phyloP scores from a whole-genome alignment of 2,329 filamentous ascomycete species.

The Trichoderma atrobrunneum region DNA sequence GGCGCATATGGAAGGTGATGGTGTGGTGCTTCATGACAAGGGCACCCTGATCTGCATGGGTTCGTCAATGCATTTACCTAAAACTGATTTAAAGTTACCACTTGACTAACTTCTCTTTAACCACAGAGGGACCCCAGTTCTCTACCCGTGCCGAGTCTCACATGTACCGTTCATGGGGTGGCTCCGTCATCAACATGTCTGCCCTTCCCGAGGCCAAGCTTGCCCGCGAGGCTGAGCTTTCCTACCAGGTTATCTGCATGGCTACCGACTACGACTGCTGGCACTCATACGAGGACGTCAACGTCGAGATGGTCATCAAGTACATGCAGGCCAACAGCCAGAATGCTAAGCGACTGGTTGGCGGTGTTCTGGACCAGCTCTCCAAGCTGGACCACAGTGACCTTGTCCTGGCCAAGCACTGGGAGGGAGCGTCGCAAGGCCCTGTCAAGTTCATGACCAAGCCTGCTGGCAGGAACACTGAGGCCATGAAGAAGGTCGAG shows the following conservation, averaged over 20 bases:
- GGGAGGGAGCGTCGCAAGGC: constrained; percentile 71
- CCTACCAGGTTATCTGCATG: constrained; percentile 99
- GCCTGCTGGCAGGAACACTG: constrained; percentile 66
- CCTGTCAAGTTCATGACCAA: constrained; percentile 82
- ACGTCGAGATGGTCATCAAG: constrained; percentile 94
- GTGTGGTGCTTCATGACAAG: constrained; percentile 77
- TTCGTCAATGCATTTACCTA: constrained; percentile 40
- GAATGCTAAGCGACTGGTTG: constrained; percentile 83
- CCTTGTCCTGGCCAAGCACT: constrained; percentile 75
- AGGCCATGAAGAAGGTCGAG: constrained; percentile 74
- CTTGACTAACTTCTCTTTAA: not conserved
- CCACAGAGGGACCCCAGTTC: constrained; percentile 90
- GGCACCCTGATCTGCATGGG: constrained; percentile 92
- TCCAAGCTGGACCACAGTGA: constrained; percentile 73
- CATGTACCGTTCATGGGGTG: constrained; percentile 92
- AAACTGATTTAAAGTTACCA: not conserved
- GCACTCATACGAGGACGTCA: constrained; percentile 79
- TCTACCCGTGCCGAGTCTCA: constrained; percentile 93
- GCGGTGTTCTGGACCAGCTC: constrained; percentile 82
- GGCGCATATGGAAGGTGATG: constrained; percentile 72
- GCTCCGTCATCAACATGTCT: constrained; percentile 97
- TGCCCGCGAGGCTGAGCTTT: constrained; percentile 91
- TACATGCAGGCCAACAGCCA: constrained; percentile 92
- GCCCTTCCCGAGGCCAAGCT: constrained; percentile 93
- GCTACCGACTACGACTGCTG: constrained; percentile 99